Conservation (phyloP, 2,329 filamentous ascomycete species). For the Lachnellula cervina region DNA sequence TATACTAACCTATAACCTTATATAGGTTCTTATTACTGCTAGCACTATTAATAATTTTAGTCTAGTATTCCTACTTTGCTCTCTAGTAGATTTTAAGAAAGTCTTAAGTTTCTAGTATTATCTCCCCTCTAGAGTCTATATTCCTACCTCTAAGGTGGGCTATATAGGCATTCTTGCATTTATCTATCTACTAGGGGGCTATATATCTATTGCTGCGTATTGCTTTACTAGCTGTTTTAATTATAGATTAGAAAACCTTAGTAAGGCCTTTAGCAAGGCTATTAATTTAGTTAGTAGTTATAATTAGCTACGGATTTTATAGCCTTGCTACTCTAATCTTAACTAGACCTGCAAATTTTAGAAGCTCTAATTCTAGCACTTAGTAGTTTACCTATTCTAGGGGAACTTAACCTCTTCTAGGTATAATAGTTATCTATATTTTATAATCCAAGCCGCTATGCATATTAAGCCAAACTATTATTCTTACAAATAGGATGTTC, state of each 20-base stretch:
- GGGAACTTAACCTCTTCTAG: too few relatives aligned
- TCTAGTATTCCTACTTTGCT: background rate
- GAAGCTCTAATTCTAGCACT: too few relatives aligned
- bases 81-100: background rate
- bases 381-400: too few relatives aligned
- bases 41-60: background rate
- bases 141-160: too few relatives aligned
- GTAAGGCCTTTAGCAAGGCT: background rate
- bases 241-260: background rate
- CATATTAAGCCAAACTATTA: too few relatives aligned
- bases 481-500: background rate
- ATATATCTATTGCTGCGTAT: background rate
- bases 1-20: background rate
- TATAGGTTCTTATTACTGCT: background rate
- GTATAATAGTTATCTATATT: too few relatives aligned
- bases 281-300: background rate
- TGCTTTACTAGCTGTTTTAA: background rate
- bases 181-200: background rate
- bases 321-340: background rate
- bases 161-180: too few relatives aligned
- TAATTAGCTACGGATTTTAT: background rate
- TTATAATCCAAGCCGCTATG: too few relatives aligned
- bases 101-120: background rate
- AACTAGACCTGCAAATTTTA: background rate
- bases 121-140: too few relatives aligned